phyloP scores from a whole-genome alignment of 495 filamentous ascomycete genomes.

The Talaromyces ruber region DNA sequence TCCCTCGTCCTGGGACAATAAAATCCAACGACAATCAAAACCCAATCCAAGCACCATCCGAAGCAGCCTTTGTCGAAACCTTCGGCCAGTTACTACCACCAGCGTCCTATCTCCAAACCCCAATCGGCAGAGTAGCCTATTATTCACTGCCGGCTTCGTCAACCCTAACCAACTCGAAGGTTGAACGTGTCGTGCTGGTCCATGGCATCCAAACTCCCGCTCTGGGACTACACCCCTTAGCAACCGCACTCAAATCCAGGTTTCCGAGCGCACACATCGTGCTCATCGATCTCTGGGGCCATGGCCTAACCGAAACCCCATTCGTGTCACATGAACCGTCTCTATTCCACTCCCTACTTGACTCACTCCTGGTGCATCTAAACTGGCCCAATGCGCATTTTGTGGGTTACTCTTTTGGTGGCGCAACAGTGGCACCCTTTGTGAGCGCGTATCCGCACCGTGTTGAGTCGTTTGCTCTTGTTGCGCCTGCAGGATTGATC shows the following conservation, averaged over 20 bases:
- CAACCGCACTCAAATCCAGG: constrained; percentile 15
- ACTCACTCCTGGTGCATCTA: constrained; percentile 15
- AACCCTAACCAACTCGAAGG: background rate
- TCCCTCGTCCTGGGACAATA: constrained; percentile 21
- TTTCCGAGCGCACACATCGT: constrained; percentile 25
- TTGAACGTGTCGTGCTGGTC: constrained; percentile 19
- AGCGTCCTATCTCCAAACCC: constrained; percentile 23
- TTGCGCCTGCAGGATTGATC: constrained; percentile 28
- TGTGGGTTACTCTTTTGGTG: constrained; percentile 31
- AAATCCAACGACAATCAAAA: background rate
- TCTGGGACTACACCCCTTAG: constrained; percentile 25
- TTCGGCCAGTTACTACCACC: constrained; percentile 28
- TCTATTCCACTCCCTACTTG: constrained; percentile 20
- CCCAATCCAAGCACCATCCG: constrained; percentile 26
- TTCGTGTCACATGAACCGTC: constrained; percentile 14
- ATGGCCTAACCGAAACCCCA: constrained; percentile 28
- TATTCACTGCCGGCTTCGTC: constrained; percentile 18
- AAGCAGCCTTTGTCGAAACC: constrained; percentile 20
- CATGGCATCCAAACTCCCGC: constrained; percentile 30
- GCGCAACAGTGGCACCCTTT: constrained; percentile 20
- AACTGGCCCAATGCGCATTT: constrained; percentile 23
- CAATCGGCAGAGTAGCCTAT: constrained; percentile 23
- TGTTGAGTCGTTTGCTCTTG: constrained; percentile 21
- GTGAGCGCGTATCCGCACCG: constrained; percentile 13
- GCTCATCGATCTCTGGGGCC: constrained; percentile 29